These are phyloP conservation scores for Populus deltoides DNA, from an alignment of 345 rosid genomes.

Conservation along the genomic window DNA sequence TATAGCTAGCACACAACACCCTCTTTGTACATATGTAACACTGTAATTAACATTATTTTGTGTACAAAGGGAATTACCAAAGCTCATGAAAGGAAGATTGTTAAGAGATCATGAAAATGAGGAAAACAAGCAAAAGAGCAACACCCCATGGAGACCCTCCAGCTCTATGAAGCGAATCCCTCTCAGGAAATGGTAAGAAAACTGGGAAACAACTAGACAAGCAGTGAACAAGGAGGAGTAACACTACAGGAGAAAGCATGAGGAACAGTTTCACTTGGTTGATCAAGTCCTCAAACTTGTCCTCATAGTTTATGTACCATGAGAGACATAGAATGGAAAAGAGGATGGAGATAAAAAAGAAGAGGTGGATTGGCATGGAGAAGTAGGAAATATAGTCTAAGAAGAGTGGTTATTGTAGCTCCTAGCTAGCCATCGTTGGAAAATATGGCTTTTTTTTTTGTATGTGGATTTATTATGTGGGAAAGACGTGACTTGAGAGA, in stretches of 20 bases:
- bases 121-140: slow-evolving; percentile 32
- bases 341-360: slow-evolving; percentile 38
- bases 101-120: slow-evolving; percentile 33
- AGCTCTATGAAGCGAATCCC: slow-evolving; percentile 49
- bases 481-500: not conserved
- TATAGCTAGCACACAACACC: not conserved
- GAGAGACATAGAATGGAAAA: slow-evolving; percentile 37
- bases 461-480: not conserved
- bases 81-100: slow-evolving; percentile 39
- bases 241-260: slow-evolving; percentile 44
- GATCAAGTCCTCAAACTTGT: slow-evolving; percentile 38
- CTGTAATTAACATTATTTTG: slow-evolving; percentile 10
- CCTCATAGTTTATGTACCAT: slow-evolving; percentile 52
- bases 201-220: slow-evolving; percentile 25
- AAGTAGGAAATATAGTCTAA: slow-evolving; percentile 30
- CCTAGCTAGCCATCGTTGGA: slow-evolving; percentile 16
- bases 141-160: slow-evolving; percentile 41
- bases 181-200: slow-evolving; percentile 30
- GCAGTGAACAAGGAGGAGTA: slow-evolving; percentile 43
- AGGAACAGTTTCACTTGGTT: slow-evolving; percentile 44
- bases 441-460: not conserved
- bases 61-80: slow-evolving; percentile 32
- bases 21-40: not conserved
- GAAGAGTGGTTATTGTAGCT: slow-evolving; percentile 8
- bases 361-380: slow-evolving; percentile 41